These are phyloP conservation scores for Plectosphaerella plurivora DNA, from an alignment of 2,329 filamentous ascomycete species.

Conservation along the genomic window DNA sequence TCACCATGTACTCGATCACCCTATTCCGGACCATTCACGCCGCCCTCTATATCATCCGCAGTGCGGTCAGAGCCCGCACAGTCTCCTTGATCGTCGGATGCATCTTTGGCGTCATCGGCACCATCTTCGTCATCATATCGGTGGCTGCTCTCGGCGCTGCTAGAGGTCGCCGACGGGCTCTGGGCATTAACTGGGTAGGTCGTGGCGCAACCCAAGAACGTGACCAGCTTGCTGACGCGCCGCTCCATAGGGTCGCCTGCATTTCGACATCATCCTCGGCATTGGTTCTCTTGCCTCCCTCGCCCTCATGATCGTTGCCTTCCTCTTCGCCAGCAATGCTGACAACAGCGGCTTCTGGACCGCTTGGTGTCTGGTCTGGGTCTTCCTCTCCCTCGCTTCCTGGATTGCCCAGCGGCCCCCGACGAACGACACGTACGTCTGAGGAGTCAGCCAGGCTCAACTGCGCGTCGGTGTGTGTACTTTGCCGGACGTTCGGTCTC, in stretches of 20 bases:
- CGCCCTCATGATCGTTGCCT: slow-evolving; percentile 47
- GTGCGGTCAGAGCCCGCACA: not conserved
- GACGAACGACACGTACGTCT: not conserved
- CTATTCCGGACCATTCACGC: not conserved
- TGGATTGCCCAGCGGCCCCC: not conserved
- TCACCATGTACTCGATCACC: not conserved
- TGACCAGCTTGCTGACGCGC: not conserved
- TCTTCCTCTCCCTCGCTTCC: not conserved
- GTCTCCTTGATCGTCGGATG: not conserved
- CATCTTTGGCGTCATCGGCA: not conserved
- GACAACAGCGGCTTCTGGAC: slow-evolving; percentile 45
- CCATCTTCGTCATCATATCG: not conserved
- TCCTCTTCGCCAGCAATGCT: slow-evolving; percentile 8
- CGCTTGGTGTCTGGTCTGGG: slow-evolving; percentile 9
- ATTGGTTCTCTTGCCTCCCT: slow-evolving; percentile 30
- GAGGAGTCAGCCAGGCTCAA: not conserved
- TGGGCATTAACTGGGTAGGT: not conserved
- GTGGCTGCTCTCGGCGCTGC: not conserved
- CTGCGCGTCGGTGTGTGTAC: too few species aligned
- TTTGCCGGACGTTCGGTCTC: too few species aligned
- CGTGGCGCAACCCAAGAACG: not conserved
- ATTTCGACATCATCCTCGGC: slow-evolving; percentile 18
- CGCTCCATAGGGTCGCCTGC: not conserved
- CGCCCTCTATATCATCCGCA: not conserved
- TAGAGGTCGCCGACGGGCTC: not conserved